Base-by-base conservation (phyloP, 176 grass and related monocot genomes). In the Oryza officinalis region DNA sequence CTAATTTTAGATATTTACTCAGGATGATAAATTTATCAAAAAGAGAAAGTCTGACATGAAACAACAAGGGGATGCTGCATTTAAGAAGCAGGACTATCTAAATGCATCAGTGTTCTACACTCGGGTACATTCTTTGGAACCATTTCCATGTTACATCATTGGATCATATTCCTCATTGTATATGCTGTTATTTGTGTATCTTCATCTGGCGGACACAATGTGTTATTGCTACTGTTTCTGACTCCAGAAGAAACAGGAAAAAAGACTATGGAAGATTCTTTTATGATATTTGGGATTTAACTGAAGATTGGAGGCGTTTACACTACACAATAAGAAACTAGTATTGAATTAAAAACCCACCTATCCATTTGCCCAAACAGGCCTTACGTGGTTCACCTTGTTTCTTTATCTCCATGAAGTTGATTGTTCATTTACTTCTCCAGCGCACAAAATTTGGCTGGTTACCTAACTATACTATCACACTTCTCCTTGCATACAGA, bases 11-110 rank as follows among this genome's bases (percentile, higher is more conserved):
- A 54, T 81, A 54, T 66, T 35, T 87, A 31, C 61, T 61, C 59
- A 88, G 87, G 87, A 80, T 46, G 60, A 80, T 33, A 68, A 63
- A 10, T 32, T 74, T 43, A 26, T 84, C 33, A 80, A 80, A 25
- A 74, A 15, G 47, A 75, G 44, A 31, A 68, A 43, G 60, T 57
- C 76, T 27, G 81, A 84, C 43, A 69, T 89, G 69, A 88, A 84
- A 79, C 30, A 13, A 52, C 52, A 84, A 79, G 75, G 31, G 5
- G 45, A 44, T 52, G 80, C 79, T 43, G 87, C 87, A 72, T 84
- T 88, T 84, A 74, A 54, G 33, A 79, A 85, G 54, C 46, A 85
- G 35, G 82, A 89, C 28, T 89, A 89, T 79, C 78, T 80, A 63
- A 85, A 60, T 57, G 52, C 52, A n/a, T 57, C 52, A n/a, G 52